A percentile compares a stretch with the other conserved stretches of the same genome.
These are phyloP conservation scores for Haplographium delicatum DNA, from an alignment of 495 filamentous ascomycete species.

Conservation along the genomic window DNA sequence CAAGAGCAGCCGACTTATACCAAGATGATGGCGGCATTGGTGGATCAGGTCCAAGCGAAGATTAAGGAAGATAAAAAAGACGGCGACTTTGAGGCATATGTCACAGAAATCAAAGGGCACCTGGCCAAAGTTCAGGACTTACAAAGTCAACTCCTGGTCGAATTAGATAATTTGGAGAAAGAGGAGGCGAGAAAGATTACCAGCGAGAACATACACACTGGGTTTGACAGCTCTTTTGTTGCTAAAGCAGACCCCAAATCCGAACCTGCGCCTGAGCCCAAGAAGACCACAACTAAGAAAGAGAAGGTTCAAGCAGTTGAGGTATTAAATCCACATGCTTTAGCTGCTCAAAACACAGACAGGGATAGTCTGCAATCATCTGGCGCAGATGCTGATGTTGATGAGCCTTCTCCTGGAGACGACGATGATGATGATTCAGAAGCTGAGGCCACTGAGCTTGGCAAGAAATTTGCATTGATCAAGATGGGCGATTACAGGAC, in stretches of 20 bases:
- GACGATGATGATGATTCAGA: slow-evolving; percentile 67
- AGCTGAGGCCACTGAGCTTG: slow-evolving; percentile 69
- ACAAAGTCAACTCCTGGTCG: slow-evolving; percentile 65
- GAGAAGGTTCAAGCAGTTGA: slow-evolving; percentile 54
- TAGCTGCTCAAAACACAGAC: slow-evolving; percentile 12
- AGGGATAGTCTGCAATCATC: slow-evolving; percentile 34
- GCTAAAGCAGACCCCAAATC: slow-evolving; percentile 46
- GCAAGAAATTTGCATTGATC: slow-evolving; percentile 73
- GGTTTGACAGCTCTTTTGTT: slow-evolving; percentile 80
- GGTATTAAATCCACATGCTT: slow-evolving; percentile 67
- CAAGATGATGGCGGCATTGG: slow-evolving; percentile 87
- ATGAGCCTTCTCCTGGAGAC: slow-evolving; percentile 37
- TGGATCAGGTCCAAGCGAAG: slow-evolving; percentile 91
- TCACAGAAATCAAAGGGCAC: slow-evolving; percentile 70
- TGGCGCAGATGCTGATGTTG: slow-evolving; percentile 58
- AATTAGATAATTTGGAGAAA: slow-evolving; percentile 77
- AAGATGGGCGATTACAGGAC: slow-evolving; percentile 67
- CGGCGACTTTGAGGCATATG: slow-evolving; percentile 64
- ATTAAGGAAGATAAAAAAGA: slow-evolving; percentile 63
- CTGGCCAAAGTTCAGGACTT: slow-evolving; percentile 68
- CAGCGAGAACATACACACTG: slow-evolving; percentile 85
- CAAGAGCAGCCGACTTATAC: slow-evolving; percentile 79
- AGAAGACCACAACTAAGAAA: slow-evolving; percentile 37
- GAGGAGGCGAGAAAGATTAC: slow-evolving; percentile 89
- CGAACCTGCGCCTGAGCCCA: slow-evolving; percentile 25